Evolutionary conservation across 805 yeast species (phyloP), one percentile per base, ranked within the genome.

Genomic region (Yarrowia hollandica): DNA sequence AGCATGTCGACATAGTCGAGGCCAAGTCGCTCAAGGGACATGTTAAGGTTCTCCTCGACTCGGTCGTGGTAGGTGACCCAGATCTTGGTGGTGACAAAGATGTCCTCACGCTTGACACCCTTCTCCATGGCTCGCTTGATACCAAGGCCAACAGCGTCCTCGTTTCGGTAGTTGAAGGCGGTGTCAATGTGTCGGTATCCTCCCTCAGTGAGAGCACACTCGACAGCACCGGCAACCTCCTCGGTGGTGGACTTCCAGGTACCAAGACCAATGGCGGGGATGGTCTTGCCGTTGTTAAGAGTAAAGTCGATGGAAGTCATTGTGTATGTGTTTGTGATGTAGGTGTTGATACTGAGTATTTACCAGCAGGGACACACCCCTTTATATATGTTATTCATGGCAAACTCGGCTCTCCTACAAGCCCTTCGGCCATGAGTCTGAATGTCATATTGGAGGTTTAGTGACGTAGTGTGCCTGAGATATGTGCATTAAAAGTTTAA

Each of bases 181-280:
- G 90, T 82, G 69, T 87, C 95, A 64, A 87, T 83, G 68, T 84
- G 89, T 62, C 84, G 78, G 70, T 84, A 84, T 10, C 91, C 91
- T 8, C 76, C 74, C 67, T 81, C 76, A 16, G 42, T 35, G 61
- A 85, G 74, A 12, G 91, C 92, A 30, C 41, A 31, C 57, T 56
- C 60, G 21, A 63, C 60, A 22, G 85, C 82, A 19, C 72, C 72
- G 56, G 77, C 76, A 19, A 79, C 80, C 28, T 75, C 77, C 30
- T 74, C 74, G n/a, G 71, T 63, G 39, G 79, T 79, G 10, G 84
- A 81, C 62, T 79, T 73, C 61, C 84, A 85, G 22, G 85, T 82
- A 11, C 94, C 94, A 33, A 87, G 74, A 0, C 88, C 91, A 35
- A 86, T 68, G 2, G 84, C 84, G 4, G 92, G 92, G 60, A 86